Base-by-base conservation (phyloP, 306 rosid genomes). In the Corylus americana region DNA sequence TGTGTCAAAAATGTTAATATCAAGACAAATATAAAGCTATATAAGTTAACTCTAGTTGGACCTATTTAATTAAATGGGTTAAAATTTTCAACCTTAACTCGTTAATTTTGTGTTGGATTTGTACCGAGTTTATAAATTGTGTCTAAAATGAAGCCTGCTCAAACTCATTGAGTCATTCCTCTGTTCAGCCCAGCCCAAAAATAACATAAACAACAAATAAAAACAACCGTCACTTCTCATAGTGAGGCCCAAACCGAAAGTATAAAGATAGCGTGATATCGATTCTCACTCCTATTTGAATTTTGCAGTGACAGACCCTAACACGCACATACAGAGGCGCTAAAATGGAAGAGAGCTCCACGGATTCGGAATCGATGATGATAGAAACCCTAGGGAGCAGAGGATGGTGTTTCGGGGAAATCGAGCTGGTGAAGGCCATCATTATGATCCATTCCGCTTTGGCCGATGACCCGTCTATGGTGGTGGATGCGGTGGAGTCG, bases 361-460 rank as follows among this genome's bases (percentile, higher is more conserved):
- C 72, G 35, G 72, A 61, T n/a, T 1, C 77, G 8, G 78, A 82
- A 1, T 86, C 76, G 16, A 66, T 64, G 0, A 71, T 83, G 20
- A 51, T 89, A 39, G 90, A 86, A 84, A 62, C 88, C 85, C 83
- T 86, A 68, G 77, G 70, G 55, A 77, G 53, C 25, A 48, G 86
- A 71, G 92, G 92, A 58, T 88, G 91, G 91, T 79, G 77, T 70
- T 79, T 88, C 54, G 53, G 81, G 22, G 88, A 83, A 62, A 66
- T 74, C 55, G 86, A 88, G 20, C 85, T 73, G 35, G 51, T 89
- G 47, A 51, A 81, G 54, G 88, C 80, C 13, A 78, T 82, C 68
- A 77, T 84, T 75, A 71, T 78, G 82, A 82, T 89, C 79, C 79
- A 70, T 12, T 72, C 75, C 70, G 88, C 88, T 35, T 77, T 89